Base-by-base conservation (phyloP, 1,284 basidiomycete genomes). In the Microbotryum saponariae region DNA sequence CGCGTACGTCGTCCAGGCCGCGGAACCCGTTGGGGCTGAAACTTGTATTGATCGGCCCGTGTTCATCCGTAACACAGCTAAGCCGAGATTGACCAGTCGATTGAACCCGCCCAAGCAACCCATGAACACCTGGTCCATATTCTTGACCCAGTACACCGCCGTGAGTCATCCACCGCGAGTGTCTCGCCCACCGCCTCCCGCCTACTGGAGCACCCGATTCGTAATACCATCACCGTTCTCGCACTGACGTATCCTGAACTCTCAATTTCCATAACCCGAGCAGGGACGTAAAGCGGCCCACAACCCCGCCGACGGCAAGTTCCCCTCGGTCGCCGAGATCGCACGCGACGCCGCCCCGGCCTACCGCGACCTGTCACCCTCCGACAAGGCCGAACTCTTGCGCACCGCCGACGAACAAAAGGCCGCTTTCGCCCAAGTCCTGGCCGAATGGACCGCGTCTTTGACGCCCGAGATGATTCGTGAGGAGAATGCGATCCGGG, bases 391-490 rank as follows among this genome's bases (percentile, higher is more conserved):
- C 6, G 52, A 54, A n/a, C 61, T 68, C 25, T 47, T 59, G 14
- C 29, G 18, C 8, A 57, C 58, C 31, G 46, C 48, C 37, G 16
- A 51, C 14, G 20, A 50, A 9, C 46, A 46, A 27, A 27, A 48
- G 3, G 27, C 27, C 21, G 57, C 56, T 7, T 68, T 63, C 62
- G 62, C 64, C 14, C 58, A 52, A 8, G 48, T 62, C 33, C 56
- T 66, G 52, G 60, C 59, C n/a, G 62, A 50, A 51, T 68, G 64
- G 64, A 59, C 58, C 54, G 33, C 37, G 51, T 48, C 51, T 1
- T 46, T 68, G 12, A 66, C 66, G 56, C 66, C 66, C 53, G 64
- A 62, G 25, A 63, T 66, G 64, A 68, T 68, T 51, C 51, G 42
- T 53, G 51, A 64, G 48, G 66, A 68, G 64, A 68, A 68, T 60